Evolutionary conservation across 495 filamentous ascomycete species (phyloP).

Genomic region (Xylaria castorea): DNA sequence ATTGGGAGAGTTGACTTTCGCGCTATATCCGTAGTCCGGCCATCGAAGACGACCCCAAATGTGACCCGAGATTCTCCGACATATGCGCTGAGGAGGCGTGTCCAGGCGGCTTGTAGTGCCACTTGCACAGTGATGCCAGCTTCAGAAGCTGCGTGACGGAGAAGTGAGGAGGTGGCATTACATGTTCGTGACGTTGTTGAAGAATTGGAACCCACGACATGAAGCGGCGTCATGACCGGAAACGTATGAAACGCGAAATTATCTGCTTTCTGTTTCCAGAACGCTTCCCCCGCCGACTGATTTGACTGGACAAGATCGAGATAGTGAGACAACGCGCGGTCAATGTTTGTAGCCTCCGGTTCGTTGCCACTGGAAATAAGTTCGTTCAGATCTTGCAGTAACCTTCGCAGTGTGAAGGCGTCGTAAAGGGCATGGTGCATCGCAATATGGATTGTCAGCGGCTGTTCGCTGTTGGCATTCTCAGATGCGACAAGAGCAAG

Average conservation of each 20-base stretch:
- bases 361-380: slow-evolving; percentile 14
- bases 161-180: slow-evolving; percentile 40
- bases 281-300: slow-evolving; percentile 49
- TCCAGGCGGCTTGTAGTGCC: slow-evolving; percentile 77
- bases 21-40: slow-evolving; percentile 62
- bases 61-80: slow-evolving; percentile 70
- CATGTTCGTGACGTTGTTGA: slow-evolving; percentile 51
- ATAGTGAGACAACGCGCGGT: slow-evolving; percentile 56
- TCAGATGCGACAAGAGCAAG: slow-evolving; percentile 33
- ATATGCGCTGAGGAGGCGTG: slow-evolving; percentile 71
- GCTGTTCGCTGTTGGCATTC: slow-evolving; percentile 12
- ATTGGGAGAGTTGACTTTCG: slow-evolving; percentile 70
- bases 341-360: slow-evolving; percentile 40
- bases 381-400: slow-evolving; percentile 63
- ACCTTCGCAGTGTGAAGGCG: slow-evolving; percentile 66
- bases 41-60: slow-evolving; percentile 78
- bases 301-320: slow-evolving; percentile 49
- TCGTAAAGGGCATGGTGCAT: slow-evolving; percentile 83
- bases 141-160: slow-evolving; percentile 61
- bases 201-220: slow-evolving; percentile 45
- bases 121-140: slow-evolving; percentile 72
- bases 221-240: slow-evolving; percentile 70
- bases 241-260: slow-evolving; percentile 66
- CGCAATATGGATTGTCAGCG: slow-evolving; percentile 52
- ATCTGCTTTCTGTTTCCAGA: slow-evolving; percentile 66